Percentiles rank a stretch among this genome's conserved stretches.
phyloP scores from a whole-genome alignment of 148 eudicot species.

The Drosera capensis region DNA sequence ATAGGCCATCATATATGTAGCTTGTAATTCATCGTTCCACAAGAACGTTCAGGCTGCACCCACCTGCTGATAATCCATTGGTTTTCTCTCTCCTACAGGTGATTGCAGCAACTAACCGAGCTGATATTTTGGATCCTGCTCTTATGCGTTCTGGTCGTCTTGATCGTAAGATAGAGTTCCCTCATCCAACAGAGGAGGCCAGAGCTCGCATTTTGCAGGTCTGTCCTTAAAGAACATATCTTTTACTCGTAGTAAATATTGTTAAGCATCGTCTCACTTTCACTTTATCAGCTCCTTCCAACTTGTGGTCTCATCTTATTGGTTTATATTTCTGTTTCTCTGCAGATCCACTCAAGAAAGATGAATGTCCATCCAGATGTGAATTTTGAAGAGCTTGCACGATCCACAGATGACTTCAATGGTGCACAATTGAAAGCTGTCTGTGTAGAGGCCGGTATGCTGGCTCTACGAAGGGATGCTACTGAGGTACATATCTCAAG shows the following conservation, averaged over 20 bases:
- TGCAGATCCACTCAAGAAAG: slow-evolving; percentile 91
- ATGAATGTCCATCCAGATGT: slow-evolving; percentile 98
- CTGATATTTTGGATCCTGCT: slow-evolving; percentile 95
- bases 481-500: slow-evolving; percentile 49
- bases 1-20: no score
- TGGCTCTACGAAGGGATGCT: slow-evolving; percentile 96
- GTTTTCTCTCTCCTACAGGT: slow-evolving; percentile 29
- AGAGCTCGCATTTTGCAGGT: slow-evolving; percentile 96
- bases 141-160: slow-evolving; percentile 91
- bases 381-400: slow-evolving; percentile 93
- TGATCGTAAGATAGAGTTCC: slow-evolving; percentile 98
- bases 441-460: slow-evolving; percentile 97
- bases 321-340: no score
- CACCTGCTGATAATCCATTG: background rate
- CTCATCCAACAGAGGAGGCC: slow-evolving; percentile 98
- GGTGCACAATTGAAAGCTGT: slow-evolving; percentile 97
- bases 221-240: background rate
- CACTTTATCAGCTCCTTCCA: background rate
- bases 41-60: no score
- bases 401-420: slow-evolving; percentile 92
- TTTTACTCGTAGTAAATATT: background rate
- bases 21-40: no score
- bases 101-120: slow-evolving; percentile 93
- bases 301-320: background rate
- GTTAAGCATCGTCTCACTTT: background rate